These are phyloP conservation scores for Syzygium grande DNA, from an alignment of 345 rosid species.

Conservation along the genomic window DNA sequence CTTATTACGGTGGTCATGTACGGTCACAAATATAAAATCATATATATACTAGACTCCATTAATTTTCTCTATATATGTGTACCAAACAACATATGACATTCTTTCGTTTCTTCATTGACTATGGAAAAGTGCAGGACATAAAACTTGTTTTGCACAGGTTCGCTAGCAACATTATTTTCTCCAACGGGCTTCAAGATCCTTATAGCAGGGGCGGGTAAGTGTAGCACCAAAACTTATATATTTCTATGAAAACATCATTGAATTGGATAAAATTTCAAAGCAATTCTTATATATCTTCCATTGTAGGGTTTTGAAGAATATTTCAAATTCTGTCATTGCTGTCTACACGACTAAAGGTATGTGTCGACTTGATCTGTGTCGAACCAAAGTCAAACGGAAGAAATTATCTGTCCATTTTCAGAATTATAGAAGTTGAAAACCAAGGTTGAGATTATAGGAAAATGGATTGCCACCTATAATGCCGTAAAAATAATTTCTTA, in stretches of 20 bases:
- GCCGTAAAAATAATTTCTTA: neutral
- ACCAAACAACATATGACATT: neutral
- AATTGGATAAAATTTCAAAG: neutral
- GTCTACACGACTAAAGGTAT: conserved; percentile 25
- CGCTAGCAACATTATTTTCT: neutral
- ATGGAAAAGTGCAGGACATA: neutral
- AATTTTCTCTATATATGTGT: neutral
- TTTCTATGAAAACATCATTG: neutral
- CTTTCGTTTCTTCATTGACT: neutral
- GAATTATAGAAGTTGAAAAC: neutral
- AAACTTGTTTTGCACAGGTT: neutral
- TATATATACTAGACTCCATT: neutral
- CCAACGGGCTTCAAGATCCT: neutral
- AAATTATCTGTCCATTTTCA: neutral
- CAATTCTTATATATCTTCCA: neutral
- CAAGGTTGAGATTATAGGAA: too few relatives aligned
- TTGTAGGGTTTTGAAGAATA: conserved; percentile 23
- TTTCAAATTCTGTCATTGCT: conserved; percentile 31
- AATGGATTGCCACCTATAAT: neutral
- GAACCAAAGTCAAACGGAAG: neutral
- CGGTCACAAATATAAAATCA: neutral
- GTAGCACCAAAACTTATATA: neutral
- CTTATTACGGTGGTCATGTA: conserved; percentile 49
- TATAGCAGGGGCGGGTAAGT: neutral
- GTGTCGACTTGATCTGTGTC: neutral